Evolutionary conservation across 768 basidiomycete genomes (phyloP).

Genomic region (Serendipita sp.): DNA sequence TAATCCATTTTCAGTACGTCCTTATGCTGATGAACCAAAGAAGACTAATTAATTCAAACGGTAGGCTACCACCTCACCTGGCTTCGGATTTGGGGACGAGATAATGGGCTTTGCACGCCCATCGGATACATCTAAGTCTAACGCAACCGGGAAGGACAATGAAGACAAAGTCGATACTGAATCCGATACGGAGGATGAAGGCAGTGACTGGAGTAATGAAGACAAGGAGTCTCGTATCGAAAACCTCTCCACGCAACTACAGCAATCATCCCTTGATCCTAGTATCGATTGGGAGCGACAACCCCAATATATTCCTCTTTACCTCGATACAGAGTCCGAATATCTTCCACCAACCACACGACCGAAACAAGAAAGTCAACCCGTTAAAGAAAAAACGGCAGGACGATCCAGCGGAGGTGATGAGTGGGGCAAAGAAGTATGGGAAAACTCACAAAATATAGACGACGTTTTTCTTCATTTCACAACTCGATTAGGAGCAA

Average conservation of each 20-base stretch:
- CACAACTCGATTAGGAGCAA: constrained; percentile 46
- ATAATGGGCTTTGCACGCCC: background rate
- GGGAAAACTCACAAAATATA: constrained; percentile 62
- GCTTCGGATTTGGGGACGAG: constrained; percentile 1
- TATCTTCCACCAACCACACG: constrained; percentile 40
- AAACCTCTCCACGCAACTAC: background rate
- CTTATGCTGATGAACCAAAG: too few species aligned
- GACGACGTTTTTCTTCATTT: constrained; percentile 83
- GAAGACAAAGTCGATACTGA: background rate
- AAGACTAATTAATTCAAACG: too few species aligned
- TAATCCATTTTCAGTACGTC: background rate
- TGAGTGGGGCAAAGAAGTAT: constrained; percentile 50
- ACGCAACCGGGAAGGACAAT: background rate
- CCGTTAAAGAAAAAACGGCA: constrained; percentile 23
- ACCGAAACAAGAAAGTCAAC: constrained; percentile 22
- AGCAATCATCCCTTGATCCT: background rate
- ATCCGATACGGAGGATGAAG: background rate
- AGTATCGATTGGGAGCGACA: background rate
- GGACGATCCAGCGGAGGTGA: constrained; percentile 22
- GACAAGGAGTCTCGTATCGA: constrained; percentile 1
- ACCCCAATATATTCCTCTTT: constrained; percentile 28
- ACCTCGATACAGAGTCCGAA: constrained; percentile 60
- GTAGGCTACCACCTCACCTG: background rate
- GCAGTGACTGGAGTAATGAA: background rate
- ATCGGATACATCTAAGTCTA: too few species aligned